Conservation (phyloP, 331 rosid genomes). For the Ulmus americana region DNA sequence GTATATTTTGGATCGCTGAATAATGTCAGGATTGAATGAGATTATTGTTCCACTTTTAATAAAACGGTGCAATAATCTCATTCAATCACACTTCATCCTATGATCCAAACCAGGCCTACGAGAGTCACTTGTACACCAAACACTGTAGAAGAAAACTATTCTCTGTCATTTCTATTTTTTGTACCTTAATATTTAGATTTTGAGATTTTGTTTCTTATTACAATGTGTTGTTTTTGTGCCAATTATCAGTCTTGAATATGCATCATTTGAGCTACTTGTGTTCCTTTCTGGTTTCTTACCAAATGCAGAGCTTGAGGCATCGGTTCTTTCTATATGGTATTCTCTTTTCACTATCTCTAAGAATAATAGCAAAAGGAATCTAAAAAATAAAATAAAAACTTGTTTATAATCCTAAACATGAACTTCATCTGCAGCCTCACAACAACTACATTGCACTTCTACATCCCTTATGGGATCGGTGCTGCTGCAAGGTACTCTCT, state of each 20-base stretch:
- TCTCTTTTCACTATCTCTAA: neutral
- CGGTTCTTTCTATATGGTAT: conserved; percentile 58
- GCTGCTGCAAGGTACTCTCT: conserved; percentile 47
- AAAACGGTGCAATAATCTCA: no score
- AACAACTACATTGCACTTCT: conserved; percentile 38
- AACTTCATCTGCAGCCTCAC: conserved; percentile 36
- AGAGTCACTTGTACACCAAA: no score
- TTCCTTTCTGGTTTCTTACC: conserved; percentile 51
- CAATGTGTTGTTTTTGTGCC: neutral
- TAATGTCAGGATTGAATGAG: no score
- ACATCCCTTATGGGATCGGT: conserved; percentile 47
- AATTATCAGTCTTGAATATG: conserved; percentile 46
- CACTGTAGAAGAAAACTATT: no score
- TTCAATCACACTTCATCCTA: no score
- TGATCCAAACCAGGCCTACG: no score
- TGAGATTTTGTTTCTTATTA: neutral
- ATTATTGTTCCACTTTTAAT: no score
- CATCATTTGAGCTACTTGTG: conserved; percentile 54
- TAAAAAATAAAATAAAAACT: no score
- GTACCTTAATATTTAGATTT: neutral
- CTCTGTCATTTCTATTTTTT: neutral
- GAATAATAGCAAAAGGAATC: neutral
- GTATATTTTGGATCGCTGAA: no score
- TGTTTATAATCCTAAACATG: no score
- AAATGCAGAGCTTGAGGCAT: conserved; percentile 42